A percentile compares a stretch with the other conserved stretches of the same genome.
These are phyloP conservation scores for Naganishia sp. DNA, from an alignment of 1,284 basidiomycete genomes.

Conservation along the genomic window DNA sequence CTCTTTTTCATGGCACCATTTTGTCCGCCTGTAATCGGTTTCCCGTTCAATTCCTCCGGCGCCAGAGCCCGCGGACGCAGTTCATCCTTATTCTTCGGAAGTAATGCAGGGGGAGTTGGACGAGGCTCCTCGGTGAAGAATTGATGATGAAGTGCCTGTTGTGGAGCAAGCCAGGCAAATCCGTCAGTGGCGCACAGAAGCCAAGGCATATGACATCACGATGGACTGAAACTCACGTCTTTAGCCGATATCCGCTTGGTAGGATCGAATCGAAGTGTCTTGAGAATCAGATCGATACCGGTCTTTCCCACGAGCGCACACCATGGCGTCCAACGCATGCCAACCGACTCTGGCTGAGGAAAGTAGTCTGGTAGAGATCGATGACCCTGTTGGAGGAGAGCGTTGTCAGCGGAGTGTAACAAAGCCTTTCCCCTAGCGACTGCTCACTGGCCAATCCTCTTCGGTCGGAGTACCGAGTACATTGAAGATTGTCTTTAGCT, in stretches of 20 bases:
- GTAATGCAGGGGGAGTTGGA: conserved; percentile 46
- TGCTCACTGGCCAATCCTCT: conserved; percentile 87
- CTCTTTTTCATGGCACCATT: conserved; percentile 38
- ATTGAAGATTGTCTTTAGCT: conserved; percentile 89
- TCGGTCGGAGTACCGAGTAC: conserved; percentile 94
- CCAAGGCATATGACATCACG: background rate
- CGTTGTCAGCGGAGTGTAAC: conserved; percentile 54
- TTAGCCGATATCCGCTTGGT: conserved; percentile 75
- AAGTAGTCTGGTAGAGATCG: conserved; percentile 86
- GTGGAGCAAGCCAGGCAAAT: background rate
- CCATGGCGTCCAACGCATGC: conserved; percentile 67
- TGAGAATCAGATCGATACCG: conserved; percentile 77
- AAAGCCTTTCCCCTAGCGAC: background rate
- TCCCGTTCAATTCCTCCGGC: conserved; percentile 48
- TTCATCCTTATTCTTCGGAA: conserved; percentile 52
- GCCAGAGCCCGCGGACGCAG: conserved; percentile 49
- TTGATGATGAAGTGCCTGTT: conserved; percentile 48
- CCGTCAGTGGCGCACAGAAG: background rate
- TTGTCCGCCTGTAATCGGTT: conserved; percentile 40
- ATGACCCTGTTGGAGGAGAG: conserved; percentile 59
- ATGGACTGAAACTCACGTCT: conserved; percentile 60
- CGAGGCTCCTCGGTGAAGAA: conserved; percentile 49
- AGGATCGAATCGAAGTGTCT: conserved; percentile 84
- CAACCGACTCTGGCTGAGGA: conserved; percentile 73
- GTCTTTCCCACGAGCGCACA: conserved; percentile 89